These are phyloP conservation scores for Fomitopsis serialis DNA, from an alignment of 768 basidiomycete species.

Conservation along the genomic window DNA sequence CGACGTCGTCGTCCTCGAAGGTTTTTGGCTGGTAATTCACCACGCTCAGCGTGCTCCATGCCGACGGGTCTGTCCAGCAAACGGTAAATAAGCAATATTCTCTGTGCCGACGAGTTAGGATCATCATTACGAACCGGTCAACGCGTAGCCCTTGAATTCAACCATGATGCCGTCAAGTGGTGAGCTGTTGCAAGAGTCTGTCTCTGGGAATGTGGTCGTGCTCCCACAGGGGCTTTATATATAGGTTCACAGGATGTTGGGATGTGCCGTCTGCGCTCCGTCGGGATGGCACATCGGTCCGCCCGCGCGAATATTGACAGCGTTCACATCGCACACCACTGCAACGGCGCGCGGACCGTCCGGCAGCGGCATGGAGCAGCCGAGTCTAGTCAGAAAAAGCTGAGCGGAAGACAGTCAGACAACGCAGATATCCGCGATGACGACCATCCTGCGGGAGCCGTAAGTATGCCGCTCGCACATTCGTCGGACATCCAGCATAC, in stretches of 20 bases:
- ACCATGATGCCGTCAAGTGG: neutral
- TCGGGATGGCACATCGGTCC: neutral
- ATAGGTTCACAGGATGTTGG: neutral
- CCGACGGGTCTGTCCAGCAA: conserved; percentile 8
- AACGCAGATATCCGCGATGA: too few relatives aligned
- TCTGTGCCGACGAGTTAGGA: neutral
- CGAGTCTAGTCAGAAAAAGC: too few relatives aligned
- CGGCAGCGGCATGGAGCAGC: too few relatives aligned
- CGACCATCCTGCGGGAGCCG: too few relatives aligned
- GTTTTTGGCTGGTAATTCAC: conserved; percentile 46
- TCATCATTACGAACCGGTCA: conserved; percentile 3
- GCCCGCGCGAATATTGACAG: too few relatives aligned
- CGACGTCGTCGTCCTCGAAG: conserved; percentile 46
- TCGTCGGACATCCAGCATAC: too few relatives aligned
- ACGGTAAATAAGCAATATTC: neutral
- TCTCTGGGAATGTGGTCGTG: neutral
- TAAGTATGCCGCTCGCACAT: too few relatives aligned
- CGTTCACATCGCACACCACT: too few relatives aligned
- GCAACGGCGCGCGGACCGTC: too few relatives aligned
- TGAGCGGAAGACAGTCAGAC: too few relatives aligned
- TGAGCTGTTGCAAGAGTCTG: neutral
- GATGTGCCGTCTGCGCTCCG: neutral
- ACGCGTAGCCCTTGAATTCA: conserved; percentile 19
- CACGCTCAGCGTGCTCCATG: conserved; percentile 35
- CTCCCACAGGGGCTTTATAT: neutral